Evolutionary conservation across 2,329 filamentous ascomycete genomes (phyloP).

Genomic region (Aurifilum marmelostoma): DNA sequence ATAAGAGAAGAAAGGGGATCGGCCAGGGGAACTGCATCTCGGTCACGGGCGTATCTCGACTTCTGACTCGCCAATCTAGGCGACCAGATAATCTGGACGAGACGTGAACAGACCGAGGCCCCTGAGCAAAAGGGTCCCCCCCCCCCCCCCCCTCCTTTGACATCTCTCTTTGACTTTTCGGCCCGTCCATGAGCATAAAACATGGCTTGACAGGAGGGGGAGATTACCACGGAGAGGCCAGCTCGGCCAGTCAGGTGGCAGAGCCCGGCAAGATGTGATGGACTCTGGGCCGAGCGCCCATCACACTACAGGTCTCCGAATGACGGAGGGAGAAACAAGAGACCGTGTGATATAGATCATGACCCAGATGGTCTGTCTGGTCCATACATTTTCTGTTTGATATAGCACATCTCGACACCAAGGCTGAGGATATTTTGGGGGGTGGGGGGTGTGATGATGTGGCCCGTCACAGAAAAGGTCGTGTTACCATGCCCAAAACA

Average conservation of each 20-base stretch:
- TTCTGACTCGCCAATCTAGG: conserved; percentile 27
- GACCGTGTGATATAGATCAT: too few relatives aligned
- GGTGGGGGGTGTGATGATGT: too few relatives aligned
- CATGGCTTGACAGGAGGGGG: not conserved
- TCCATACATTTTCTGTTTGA: too few relatives aligned
- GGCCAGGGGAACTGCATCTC: conserved; percentile 4
- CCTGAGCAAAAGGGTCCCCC: not conserved
- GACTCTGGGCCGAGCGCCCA: not conserved
- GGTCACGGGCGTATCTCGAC: conserved; percentile 12
- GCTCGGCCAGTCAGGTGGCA: conserved; percentile 7
- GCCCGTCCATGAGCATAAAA: conserved; percentile 9
- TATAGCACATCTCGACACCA: not conserved
- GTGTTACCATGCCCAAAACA: not conserved
- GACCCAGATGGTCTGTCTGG: too few relatives aligned
- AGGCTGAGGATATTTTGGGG: not conserved
- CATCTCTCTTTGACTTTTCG: conserved; percentile 4
- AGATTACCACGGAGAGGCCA: not conserved
- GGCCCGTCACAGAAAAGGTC: not conserved
- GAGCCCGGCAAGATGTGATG: not conserved
- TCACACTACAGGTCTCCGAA: too few relatives aligned
- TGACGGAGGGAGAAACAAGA: too few relatives aligned
- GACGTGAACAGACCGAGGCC: conserved; percentile 11
- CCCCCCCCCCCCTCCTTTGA: not conserved
- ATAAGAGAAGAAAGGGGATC: not conserved
- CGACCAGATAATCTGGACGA: conserved; percentile 23